Evolutionary conservation across 140 eudicot genomes (phyloP).

Genomic region (Ambrosia hybrid): DNA sequence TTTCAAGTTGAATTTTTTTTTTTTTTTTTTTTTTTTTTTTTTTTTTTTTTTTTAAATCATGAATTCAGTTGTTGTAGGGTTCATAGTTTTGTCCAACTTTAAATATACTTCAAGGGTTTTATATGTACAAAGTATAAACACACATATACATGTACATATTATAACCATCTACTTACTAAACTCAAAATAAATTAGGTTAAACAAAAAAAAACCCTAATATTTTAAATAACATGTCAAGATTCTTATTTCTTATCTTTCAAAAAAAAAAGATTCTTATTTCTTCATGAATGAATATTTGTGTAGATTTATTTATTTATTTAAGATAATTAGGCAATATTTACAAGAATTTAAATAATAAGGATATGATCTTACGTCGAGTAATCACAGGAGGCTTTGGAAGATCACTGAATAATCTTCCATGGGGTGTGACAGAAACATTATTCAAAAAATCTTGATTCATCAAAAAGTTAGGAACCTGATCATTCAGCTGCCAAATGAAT

Average conservation of each 20-base stretch:
- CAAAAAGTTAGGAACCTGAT: conserved; percentile 38
- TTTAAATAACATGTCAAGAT: background rate
- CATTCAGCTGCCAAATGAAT: conserved; percentile 39
- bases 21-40: too few species aligned
- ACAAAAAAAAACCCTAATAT: conserved; percentile 12
- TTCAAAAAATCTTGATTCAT: conserved; percentile 26
- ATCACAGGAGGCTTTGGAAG: conserved; percentile 46
- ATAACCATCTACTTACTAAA: background rate
- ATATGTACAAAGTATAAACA: background rate
- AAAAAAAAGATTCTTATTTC: background rate
- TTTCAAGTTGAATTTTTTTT: conserved; percentile 19
- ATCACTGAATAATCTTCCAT: conserved; percentile 30
- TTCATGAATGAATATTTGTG: too few species aligned
- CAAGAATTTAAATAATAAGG: background rate
- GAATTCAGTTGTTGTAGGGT: conserved; percentile 16
- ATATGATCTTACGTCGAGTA: conserved; percentile 40
- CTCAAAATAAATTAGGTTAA: conserved; percentile 10
- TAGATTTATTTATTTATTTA: too few species aligned
- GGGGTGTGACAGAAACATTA: conserved; percentile 7
- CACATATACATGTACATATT: too few species aligned
- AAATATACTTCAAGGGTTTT: background rate
- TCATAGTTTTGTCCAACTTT: background rate
- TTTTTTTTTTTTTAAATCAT: too few species aligned
- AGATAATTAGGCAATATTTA: background rate
- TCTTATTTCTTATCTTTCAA: background rate